Evolutionary conservation across 2,329 filamentous ascomycete genomes (phyloP).

Genomic region (Trichophyton mentagrophytes): DNA sequence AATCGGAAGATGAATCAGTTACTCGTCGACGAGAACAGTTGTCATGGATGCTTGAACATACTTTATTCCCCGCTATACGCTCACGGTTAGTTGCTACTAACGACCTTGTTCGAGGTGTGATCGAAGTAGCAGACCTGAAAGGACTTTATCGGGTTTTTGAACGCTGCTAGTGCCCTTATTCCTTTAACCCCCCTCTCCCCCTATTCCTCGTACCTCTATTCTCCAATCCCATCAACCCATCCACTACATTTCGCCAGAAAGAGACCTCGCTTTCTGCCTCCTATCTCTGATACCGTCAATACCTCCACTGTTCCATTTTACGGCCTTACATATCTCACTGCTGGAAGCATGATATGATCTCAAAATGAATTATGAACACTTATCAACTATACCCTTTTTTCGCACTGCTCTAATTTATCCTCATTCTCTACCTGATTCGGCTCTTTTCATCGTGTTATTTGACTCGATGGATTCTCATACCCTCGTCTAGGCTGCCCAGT

Average conservation of each 20-base stretch:
- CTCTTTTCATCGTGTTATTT: neutral
- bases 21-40: constrained; percentile 51
- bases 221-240: neutral
- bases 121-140: constrained; percentile 86
- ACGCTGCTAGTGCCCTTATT: constrained; percentile 51
- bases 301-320: neutral
- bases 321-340: neutral
- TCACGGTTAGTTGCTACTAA: constrained; percentile 70
- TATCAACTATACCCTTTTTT: neutral
- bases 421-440: neutral
- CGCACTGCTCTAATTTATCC: neutral
- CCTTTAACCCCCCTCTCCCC: too few relatives aligned
- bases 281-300: too few relatives aligned
- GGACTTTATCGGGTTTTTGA: constrained; percentile 92
- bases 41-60: constrained; percentile 63
- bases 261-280: too few relatives aligned
- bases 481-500: neutral
- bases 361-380: neutral
- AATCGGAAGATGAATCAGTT: constrained; percentile 36
- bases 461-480: neutral
- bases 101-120: constrained; percentile 58
- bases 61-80: constrained; percentile 83
- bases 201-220: neutral
- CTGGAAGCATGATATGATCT: neutral
- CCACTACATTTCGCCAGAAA: neutral